A percentile compares a stretch with the other conserved stretches of the same genome.
Conservation (phyloP, 257 asterid genomes). For the Avicennia marina region DNA sequence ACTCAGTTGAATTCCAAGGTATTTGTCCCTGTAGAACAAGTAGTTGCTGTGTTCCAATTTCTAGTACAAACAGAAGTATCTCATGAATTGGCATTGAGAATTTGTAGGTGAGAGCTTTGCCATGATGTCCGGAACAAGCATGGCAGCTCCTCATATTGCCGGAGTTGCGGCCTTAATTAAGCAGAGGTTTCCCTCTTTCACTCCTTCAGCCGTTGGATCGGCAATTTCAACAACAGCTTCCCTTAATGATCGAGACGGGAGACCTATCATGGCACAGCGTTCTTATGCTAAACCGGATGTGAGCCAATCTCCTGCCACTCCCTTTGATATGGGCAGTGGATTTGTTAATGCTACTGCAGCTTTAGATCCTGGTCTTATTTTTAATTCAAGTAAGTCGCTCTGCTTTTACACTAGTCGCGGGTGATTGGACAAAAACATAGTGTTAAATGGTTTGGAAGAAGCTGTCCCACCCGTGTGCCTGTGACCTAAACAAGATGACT, state of each 20-base stretch:
- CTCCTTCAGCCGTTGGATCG: slow-evolving; percentile 86
- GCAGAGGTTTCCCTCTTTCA: slow-evolving; percentile 68
- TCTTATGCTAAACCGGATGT: slow-evolving; percentile 82
- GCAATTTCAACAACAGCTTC: slow-evolving; percentile 95
- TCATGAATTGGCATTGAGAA: too few relatives aligned
- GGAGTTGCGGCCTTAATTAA: slow-evolving; percentile 88
- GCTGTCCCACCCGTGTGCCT: too few relatives aligned
- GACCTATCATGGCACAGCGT: slow-evolving; percentile 91
- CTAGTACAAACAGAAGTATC: too few relatives aligned
- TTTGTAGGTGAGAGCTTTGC: slow-evolving; percentile 85
- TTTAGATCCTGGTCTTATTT: slow-evolving; percentile 86
- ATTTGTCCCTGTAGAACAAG: slow-evolving; percentile 18
- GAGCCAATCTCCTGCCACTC: slow-evolving; percentile 93
- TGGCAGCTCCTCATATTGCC: slow-evolving; percentile 98
- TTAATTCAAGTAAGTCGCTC: slow-evolving; percentile 61
- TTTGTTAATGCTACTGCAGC: slow-evolving; percentile 94
- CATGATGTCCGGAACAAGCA: slow-evolving; percentile 98
- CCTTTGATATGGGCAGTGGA: slow-evolving; percentile 98
- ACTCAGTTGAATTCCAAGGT: slow-evolving; percentile 89
- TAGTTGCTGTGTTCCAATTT: too few relatives aligned
- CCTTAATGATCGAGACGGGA: slow-evolving; percentile 53
- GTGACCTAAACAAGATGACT: too few relatives aligned
- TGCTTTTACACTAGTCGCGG: too few relatives aligned
- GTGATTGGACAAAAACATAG: too few relatives aligned
- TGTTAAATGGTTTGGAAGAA: too few relatives aligned